phyloP scores from a whole-genome alignment of 129 eudicot genomes.

The Saposhnikovia divaricata region DNA sequence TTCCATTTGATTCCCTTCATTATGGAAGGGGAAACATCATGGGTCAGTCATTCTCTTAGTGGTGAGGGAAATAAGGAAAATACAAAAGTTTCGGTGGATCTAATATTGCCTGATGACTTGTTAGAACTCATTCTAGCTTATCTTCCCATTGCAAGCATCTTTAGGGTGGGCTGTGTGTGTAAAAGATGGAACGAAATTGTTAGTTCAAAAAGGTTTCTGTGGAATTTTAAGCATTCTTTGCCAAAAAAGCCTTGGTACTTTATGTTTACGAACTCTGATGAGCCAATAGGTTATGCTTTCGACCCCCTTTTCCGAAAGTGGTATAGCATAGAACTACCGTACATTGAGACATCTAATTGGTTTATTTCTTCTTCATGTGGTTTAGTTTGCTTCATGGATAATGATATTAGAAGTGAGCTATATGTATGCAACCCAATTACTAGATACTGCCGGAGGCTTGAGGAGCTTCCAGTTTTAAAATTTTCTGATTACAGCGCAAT shows the following conservation, averaged over 20 bases:
- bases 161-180: slow-evolving; percentile 89
- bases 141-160: slow-evolving; percentile 78
- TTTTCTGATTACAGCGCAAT: slow-evolving; percentile 68
- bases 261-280: slow-evolving; percentile 88
- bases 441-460: slow-evolving; percentile 36
- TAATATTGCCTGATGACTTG: slow-evolving; percentile 75
- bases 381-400: slow-evolving; percentile 88
- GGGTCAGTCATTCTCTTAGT: slow-evolving; percentile 58
- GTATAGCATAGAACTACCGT: slow-evolving; percentile 81
- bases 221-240: slow-evolving; percentile 41
- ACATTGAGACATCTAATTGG: slow-evolving; percentile 69
- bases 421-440: slow-evolving; percentile 86
- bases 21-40: slow-evolving; percentile 78
- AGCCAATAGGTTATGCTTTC: slow-evolving; percentile 71
- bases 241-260: slow-evolving; percentile 87
- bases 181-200: slow-evolving; percentile 85
- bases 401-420: slow-evolving; percentile 56
- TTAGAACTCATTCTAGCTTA: slow-evolving; percentile 61
- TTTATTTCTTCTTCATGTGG: slow-evolving; percentile 78
- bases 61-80: slow-evolving; percentile 41
- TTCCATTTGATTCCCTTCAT: slow-evolving; percentile 10
- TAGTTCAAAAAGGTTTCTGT: slow-evolving; percentile 62
- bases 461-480: slow-evolving; percentile 55
- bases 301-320: slow-evolving; percentile 75
- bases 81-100: slow-evolving; percentile 44